Base-by-base conservation (phyloP, 352 stramenopile genomes). In the Phytophthora fragariaefolia region DNA sequence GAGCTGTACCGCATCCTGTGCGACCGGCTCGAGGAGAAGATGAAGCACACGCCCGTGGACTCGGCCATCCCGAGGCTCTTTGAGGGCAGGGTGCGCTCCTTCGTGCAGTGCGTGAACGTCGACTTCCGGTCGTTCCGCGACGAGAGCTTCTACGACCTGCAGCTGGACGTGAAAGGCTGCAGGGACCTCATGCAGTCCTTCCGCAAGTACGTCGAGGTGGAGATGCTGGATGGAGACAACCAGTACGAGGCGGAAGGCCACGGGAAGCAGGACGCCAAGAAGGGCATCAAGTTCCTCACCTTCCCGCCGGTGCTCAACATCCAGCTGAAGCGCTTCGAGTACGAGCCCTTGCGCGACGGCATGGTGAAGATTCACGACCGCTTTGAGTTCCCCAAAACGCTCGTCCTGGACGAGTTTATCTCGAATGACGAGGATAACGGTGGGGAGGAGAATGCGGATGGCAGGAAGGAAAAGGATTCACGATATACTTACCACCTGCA, bases 161-260 rank as follows among this genome's bases (percentile, higher is more conserved):
- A 97, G 56, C 74, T 98, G 9, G 91, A 97, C 48, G 93, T 98
- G 23, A 98, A 98, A 73, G 92, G 91, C 42, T 97, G 87, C 57
- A 85, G 76, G 8, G 87, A 94, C 62, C 81, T 98, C 18, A 89
- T 97, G 63, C 87, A 89, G 23, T 96, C 89, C 4, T 97, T 98
- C 55, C 80, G 80, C 26, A 97, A 97, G 70, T 98, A 98, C 46
- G 88, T 98, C 34, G 89, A 96, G 62, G 88, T 95, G 17, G 95
- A 98, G 62, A 86, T 97, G 77, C 77, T 98, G 20, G 79, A 98
- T 22, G 93, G 92, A 18, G 95, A 98, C 40, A 98, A 98, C 69
- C 92, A 98, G 76, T 98, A 98, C 76, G 91, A 96, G 34, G 86
- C 90, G 0, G 91, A 96, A 58, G 90, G 80, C 12, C 80, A 90